Evolutionary conservation across 805 yeast species (phyloP), one percentile per base, ranked within the genome.

Genomic region (Starmerella gropengiesseri): DNA sequence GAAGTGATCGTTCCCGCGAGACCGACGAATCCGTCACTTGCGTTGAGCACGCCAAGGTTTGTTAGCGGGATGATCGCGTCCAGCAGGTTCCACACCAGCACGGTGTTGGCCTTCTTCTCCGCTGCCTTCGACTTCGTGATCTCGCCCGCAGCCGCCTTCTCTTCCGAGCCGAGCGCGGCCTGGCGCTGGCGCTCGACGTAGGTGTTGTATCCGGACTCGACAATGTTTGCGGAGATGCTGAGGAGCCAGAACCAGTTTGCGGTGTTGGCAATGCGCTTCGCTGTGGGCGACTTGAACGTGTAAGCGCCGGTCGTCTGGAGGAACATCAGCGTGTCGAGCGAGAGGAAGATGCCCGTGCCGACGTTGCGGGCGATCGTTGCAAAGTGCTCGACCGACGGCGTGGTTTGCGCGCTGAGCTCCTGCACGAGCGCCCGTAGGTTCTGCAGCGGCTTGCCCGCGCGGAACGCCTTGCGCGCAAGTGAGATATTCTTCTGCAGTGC

Each of bases 1-100:
- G 94, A 80, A 25, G 96, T 85, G 46, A 82, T 64, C 20, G 81
- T 71, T 58, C 97, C 97, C 29, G 91, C 85, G 45, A 78, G 64
- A 28, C 94, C 95, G 39, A 85, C 74, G 31, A 77, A 69, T 38
- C 93, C 91, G 54, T 87, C 95, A 58, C 77, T 74, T 54, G 75
- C 66, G 52, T 68, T 68, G 53, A 81, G 65, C 62, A 67, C 64
- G 44, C 72, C 69, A 61, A 82, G 71, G 41, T 77, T 73, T 61
- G 81, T 77, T 57, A 78, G 65, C 11, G 91, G 94, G 55, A 87
- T 78, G 49, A 81, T 68, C 49, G 74, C 58, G 63, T 87, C 96
- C 48, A 81, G 70, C 9, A 71, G 59, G 59, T 85, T 89, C 83
- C 89, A 82, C 22, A 79, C 61, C 47, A 84, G 64, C 63, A 61